phyloP scores from a whole-genome alignment of 768 basidiomycete species.

The Fomitopsis serialis region DNA sequence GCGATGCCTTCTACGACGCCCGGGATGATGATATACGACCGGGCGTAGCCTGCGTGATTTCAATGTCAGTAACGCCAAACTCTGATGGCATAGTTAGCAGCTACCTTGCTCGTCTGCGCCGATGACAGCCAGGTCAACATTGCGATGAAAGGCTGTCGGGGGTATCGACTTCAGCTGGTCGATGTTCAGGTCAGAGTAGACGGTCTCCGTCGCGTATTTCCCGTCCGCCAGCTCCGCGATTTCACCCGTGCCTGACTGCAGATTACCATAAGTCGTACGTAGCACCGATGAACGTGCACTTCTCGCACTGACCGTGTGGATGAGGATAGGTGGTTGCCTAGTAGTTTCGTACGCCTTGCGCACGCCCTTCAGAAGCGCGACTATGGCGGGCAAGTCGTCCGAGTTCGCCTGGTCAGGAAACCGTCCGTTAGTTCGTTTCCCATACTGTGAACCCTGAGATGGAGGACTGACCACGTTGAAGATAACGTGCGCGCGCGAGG shows the following conservation, averaged over 20 bases:
- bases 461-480: neutral
- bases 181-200: constrained; percentile 48
- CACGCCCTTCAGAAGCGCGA: constrained; percentile 47
- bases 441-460: neutral
- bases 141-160: constrained; percentile 39
- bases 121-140: constrained; percentile 43
- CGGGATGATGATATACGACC: constrained; percentile 46
- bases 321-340: constrained; percentile 22
- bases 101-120: constrained; percentile 46
- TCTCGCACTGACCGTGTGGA: constrained; percentile 51
- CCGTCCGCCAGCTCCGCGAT: constrained; percentile 41
- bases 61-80: too few relatives aligned
- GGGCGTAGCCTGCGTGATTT: constrained; percentile 42
- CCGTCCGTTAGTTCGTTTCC: neutral
- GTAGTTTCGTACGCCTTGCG: constrained; percentile 38
- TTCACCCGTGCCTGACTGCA: constrained; percentile 20
- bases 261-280: neutral
- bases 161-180: constrained; percentile 40
- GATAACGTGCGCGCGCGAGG: constrained; percentile 38
- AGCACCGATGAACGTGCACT: too few relatives aligned
- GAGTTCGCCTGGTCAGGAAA: constrained; percentile 31
- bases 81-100: too few relatives aligned
- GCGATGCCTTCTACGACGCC: constrained; percentile 54
- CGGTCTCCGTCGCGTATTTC: constrained; percentile 24
- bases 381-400: constrained; percentile 39